These are phyloP conservation scores for Capronia coronata DNA, from an alignment of 2,329 filamentous ascomycete genomes.

Conservation along the genomic window DNA sequence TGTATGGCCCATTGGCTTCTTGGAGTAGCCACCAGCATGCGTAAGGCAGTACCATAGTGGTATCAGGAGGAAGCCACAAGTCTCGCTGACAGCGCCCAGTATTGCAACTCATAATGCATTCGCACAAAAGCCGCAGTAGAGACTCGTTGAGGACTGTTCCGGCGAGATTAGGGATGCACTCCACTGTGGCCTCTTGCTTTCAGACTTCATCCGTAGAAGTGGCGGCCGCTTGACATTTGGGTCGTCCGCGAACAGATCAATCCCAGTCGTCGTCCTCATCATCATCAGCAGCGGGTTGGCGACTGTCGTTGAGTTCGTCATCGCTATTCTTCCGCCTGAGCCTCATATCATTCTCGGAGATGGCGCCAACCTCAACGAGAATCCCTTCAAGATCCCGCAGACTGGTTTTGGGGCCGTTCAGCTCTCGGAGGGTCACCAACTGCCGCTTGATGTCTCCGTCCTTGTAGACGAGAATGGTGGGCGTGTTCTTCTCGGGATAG, in stretches of 20 bases:
- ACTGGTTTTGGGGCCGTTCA: constrained; percentile 65
- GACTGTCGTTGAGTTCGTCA: constrained; percentile 48
- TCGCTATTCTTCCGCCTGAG: constrained; percentile 57
- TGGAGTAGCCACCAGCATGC: too few relatives aligned
- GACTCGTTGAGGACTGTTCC: too few relatives aligned
- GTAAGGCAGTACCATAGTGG: too few relatives aligned
- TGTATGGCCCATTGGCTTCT: too few relatives aligned
- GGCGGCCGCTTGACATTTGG: too few relatives aligned
- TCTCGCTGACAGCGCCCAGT: too few relatives aligned
- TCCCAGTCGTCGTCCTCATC: constrained; percentile 56
- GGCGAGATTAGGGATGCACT: too few relatives aligned
- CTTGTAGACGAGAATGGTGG: constrained; percentile 86
- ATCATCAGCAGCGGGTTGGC: constrained; percentile 34
- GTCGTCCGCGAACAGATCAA: constrained; percentile 31
- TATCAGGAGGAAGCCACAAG: too few relatives aligned
- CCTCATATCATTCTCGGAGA: constrained; percentile 71
- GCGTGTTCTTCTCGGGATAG: constrained; percentile 91
- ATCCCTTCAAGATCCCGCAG: constrained; percentile 73
- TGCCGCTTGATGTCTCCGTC: constrained; percentile 90
- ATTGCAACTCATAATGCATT: too few relatives aligned
- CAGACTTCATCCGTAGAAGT: too few relatives aligned
- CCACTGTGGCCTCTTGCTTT: too few relatives aligned
- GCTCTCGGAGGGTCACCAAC: constrained; percentile 75
- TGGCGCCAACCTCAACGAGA: constrained; percentile 72
- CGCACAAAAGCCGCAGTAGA: too few relatives aligned